These are phyloP conservation scores for Chlorella vulgaris DNA, from an alignment of 139 green algal genomes.

Conservation along the genomic window DNA sequence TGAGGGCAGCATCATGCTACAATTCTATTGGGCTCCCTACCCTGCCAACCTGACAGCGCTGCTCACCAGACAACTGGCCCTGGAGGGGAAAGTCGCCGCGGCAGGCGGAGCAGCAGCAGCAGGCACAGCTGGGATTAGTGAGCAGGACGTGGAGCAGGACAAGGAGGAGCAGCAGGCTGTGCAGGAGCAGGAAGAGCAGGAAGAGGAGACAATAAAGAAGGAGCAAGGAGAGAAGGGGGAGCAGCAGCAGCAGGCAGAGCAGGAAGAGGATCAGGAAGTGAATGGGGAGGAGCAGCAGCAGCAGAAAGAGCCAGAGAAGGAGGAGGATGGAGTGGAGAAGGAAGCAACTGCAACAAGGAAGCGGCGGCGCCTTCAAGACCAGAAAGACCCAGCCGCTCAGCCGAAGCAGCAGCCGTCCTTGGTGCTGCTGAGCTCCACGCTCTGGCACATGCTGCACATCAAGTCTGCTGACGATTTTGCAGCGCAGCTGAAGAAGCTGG, in stretches of 20 bases:
- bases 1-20: constrained; percentile 1
- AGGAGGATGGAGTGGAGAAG: not conserved
- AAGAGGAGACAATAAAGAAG: not conserved
- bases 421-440: not conserved
- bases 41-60: constrained; percentile 22
- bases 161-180: not conserved
- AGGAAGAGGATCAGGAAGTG: not conserved
- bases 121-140: not conserved
- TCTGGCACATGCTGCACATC: constrained; percentile 34
- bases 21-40: constrained; percentile 24
- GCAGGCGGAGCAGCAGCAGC: constrained; percentile 11
- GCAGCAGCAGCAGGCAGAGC: not conserved
- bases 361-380: not conserved
- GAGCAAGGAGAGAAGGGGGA: not conserved
- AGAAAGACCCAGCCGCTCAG: not conserved
- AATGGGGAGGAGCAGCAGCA: not conserved
- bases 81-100: not conserved
- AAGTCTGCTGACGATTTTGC: not conserved
- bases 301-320: not conserved
- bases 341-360: not conserved
- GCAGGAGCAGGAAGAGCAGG: not conserved
- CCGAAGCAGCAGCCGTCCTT: constrained; percentile 1
- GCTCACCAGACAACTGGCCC: not conserved
- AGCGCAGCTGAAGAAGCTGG: not conserved
- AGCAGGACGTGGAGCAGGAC: not conserved